Percentiles rank a stretch among this genome's conserved stretches.
Evolutionary conservation across 2,329 filamentous ascomycete genomes (phyloP).

Genomic region (Boeremia lycopersici): DNA sequence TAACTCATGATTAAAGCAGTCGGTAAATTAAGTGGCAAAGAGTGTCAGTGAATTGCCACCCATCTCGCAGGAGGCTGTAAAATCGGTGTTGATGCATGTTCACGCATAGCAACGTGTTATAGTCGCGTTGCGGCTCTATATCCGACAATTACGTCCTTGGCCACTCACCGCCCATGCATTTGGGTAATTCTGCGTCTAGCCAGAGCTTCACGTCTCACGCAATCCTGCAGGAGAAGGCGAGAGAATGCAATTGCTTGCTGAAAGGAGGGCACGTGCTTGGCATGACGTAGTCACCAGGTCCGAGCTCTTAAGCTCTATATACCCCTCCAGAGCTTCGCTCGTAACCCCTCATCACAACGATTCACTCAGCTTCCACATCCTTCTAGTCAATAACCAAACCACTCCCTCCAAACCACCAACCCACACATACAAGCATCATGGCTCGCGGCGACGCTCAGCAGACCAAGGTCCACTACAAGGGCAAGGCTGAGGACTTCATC

Average conservation of each 20-base stretch:
- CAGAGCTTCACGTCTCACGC: conserved; percentile 24
- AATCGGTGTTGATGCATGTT: not conserved
- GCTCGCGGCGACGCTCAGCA: conserved; percentile 59
- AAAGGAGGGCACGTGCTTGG: conserved; percentile 29
- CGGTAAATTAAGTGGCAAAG: not conserved
- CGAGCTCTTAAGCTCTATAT: conserved; percentile 35
- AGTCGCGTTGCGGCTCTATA: conserved; percentile 1
- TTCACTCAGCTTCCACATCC: conserved; percentile 12
- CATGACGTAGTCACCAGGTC: conserved; percentile 39
- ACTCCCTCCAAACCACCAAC: not conserved
- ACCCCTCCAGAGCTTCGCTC: conserved; percentile 41
- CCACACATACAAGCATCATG: conserved; percentile 31
- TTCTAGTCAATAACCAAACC: not conserved
- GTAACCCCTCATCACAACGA: conserved; percentile 25
- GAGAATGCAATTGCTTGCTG: conserved; percentile 11
- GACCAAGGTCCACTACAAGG: conserved; percentile 87
- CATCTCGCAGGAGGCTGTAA: not conserved
- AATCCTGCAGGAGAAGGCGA: conserved; percentile 17
- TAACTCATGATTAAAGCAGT: conserved; percentile 4
- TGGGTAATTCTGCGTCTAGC: conserved; percentile 13
- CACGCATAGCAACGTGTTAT: not conserved
- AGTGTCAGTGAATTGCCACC: not conserved
- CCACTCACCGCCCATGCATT: conserved; percentile 3
- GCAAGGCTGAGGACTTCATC: conserved; percentile 70
- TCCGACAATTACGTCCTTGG: not conserved